Evolutionary conservation across 495 filamentous ascomycete genomes (phyloP).

Genomic region (Aspergillus ellipticus): DNA sequence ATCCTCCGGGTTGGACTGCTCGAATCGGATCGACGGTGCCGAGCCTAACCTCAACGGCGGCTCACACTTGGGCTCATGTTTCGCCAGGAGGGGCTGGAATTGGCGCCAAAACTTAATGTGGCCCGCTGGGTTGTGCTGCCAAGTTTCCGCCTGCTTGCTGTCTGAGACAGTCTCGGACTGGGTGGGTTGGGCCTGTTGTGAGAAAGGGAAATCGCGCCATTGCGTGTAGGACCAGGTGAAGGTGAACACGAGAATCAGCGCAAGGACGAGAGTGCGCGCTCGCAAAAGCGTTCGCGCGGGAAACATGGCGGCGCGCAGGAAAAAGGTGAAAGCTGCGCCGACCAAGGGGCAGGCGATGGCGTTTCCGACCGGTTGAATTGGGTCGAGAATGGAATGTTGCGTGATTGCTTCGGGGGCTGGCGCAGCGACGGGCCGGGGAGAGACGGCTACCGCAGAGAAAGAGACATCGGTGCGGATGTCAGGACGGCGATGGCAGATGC

Average conservation of each 20-base stretch:
- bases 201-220: constrained; percentile 3
- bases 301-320: constrained; percentile 6
- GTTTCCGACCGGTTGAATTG: not conserved
- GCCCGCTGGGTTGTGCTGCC: constrained; percentile 6
- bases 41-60: constrained; percentile 19
- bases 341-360: not conserved
- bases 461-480: not conserved
- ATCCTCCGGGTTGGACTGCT: constrained; percentile 17
- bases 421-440: not conserved
- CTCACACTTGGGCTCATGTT: constrained; percentile 18
- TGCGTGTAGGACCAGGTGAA: constrained; percentile 13
- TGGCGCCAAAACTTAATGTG: constrained; percentile 28
- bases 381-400: not conserved
- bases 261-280: constrained; percentile 17
- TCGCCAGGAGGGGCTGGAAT: constrained; percentile 21
- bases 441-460: not conserved
- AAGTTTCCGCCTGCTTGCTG: not conserved
- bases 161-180: not conserved
- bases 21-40: constrained; percentile 23
- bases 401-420: not conserved
- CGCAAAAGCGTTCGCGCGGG: constrained; percentile 16
- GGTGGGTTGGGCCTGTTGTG: constrained; percentile 1
- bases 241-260: constrained; percentile 9
- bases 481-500: not conserved
- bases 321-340: not conserved